Evolutionary conservation across 371 early-diverging fungal genomes (phyloP).

Genomic region (Mortierella sp.): DNA sequence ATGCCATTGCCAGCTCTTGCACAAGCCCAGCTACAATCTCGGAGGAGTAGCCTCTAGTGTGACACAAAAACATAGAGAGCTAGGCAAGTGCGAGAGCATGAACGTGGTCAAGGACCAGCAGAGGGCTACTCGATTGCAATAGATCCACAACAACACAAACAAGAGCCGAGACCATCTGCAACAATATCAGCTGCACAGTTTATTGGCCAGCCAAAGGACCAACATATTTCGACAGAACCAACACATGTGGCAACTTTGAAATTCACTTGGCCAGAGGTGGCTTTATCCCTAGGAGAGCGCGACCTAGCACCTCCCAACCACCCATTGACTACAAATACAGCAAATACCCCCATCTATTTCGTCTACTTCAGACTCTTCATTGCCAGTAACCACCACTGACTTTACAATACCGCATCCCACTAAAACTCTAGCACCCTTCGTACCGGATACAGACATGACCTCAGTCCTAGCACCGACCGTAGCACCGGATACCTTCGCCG

Average conservation of each 20-base stretch:
- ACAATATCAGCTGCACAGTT: not conserved
- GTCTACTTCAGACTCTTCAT: not conserved
- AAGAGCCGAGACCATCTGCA: constrained; percentile 10
- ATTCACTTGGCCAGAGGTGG: constrained; percentile 5
- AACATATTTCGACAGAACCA: constrained; percentile 13
- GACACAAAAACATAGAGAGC: not conserved
- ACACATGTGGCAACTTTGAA: constrained; percentile 23
- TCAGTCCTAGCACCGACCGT: constrained; percentile 1
- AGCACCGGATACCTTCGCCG: constrained; percentile 4
- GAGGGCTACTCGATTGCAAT: not conserved
- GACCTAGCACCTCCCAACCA: constrained; percentile 10
- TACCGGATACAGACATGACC: not conserved
- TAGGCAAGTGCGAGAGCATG: not conserved
- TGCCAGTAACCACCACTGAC: not conserved
- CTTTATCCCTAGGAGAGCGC: not conserved
- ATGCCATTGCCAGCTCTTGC: not conserved
- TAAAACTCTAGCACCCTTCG: not conserved
- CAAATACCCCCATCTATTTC: not conserved
- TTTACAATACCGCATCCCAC: not conserved
- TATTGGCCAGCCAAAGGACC: constrained; percentile 7
- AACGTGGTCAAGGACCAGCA: not conserved
- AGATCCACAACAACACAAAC: constrained; percentile 21
- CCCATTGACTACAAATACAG: constrained; percentile 26
- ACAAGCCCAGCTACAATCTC: not conserved
- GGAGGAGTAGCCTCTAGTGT: not conserved